Evolutionary conservation across 2,329 filamentous ascomycete species (phyloP).

Genomic region (Penicillium brevicompactum): DNA sequence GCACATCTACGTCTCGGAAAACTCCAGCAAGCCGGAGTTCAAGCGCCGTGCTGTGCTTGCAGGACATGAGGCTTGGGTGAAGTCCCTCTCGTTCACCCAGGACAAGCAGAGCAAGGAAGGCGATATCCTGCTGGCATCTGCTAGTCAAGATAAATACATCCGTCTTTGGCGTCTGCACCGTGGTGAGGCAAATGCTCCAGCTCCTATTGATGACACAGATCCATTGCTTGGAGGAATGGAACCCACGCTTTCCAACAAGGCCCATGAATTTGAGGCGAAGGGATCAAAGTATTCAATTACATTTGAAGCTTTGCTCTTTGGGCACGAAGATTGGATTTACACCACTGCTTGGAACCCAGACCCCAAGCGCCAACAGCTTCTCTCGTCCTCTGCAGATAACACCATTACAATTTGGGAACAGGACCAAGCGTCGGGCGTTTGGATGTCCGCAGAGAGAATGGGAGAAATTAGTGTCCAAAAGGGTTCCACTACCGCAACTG

Average conservation of each 20-base stretch:
- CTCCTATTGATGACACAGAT: conserved; percentile 39
- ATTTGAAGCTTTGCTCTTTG: conserved; percentile 89
- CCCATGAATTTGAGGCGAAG: conserved; percentile 69
- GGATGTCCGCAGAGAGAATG: conserved; percentile 81
- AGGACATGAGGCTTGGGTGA: conserved; percentile 94
- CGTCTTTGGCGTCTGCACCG: conserved; percentile 85
- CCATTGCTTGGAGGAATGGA: conserved; percentile 49
- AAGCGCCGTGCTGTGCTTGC: conserved; percentile 73
- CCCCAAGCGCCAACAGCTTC: conserved; percentile 65
- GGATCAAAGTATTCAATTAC: conserved; percentile 74
- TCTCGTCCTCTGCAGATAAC: conserved; percentile 93
- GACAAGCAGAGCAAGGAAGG: conserved; percentile 58
- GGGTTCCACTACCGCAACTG: conserved; percentile 92
- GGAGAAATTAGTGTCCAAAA: conserved; percentile 95
- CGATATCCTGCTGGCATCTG: conserved; percentile 83
- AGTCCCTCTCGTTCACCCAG: conserved; percentile 75
- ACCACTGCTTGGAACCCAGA: conserved; percentile 73
- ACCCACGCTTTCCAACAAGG: conserved; percentile 84
- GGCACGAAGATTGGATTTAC: conserved; percentile 98
- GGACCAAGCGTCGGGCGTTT: conserved; percentile 81
- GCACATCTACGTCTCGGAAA: conserved; percentile 71
- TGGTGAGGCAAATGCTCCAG: conserved; percentile 63
- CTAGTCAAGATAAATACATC: conserved; percentile 96
- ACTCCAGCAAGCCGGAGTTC: conserved; percentile 56
- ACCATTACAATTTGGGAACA: conserved; percentile 92